Evolutionary conservation across 2,329 filamentous ascomycete species (phyloP).

Genomic region (Pseudodiploospora longispora): DNA sequence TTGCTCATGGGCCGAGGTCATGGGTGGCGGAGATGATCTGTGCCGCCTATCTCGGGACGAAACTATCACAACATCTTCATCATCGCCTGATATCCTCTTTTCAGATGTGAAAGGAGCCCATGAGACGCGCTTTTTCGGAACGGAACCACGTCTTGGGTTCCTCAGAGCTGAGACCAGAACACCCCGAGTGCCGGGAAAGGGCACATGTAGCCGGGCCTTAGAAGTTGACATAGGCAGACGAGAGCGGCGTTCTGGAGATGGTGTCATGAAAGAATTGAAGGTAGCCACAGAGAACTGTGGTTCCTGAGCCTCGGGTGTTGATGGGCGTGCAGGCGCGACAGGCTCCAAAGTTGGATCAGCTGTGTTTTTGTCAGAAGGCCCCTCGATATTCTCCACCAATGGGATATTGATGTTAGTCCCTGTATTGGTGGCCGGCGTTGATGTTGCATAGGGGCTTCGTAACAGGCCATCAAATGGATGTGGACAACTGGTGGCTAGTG

Average conservation of each 20-base stretch:
- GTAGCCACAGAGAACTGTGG: slow-evolving; percentile 41
- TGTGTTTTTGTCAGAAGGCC: no score
- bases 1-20: slow-evolving; percentile 24
- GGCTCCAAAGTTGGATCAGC: no score
- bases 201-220: slow-evolving; percentile 15
- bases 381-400: no score
- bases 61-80: no score
- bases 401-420: no score
- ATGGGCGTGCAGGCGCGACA: slow-evolving; percentile 13
- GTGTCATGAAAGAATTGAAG: slow-evolving; percentile 44
- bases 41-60: not conserved
- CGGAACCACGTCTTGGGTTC: slow-evolving; percentile 22
- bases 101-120: slow-evolving; percentile 28
- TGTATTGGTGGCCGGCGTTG: no score
- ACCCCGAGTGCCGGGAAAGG: slow-evolving; percentile 24
- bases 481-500: no score
- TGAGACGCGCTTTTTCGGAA: slow-evolving; percentile 24
- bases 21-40: slow-evolving; percentile 36
- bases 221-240: slow-evolving; percentile 10
- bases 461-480: no score
- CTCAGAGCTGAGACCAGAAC: slow-evolving; percentile 28
- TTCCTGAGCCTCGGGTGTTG: slow-evolving; percentile 30
- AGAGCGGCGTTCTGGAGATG: slow-evolving; percentile 33
- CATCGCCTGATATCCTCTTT: slow-evolving; percentile 3
- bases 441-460: no score